A percentile compares a stretch with the other conserved stretches of the same genome.
Evolutionary conservation across 2,329 filamentous ascomycete genomes (phyloP).

Genomic region (Aspergillus oerlinghausenensis): DNA sequence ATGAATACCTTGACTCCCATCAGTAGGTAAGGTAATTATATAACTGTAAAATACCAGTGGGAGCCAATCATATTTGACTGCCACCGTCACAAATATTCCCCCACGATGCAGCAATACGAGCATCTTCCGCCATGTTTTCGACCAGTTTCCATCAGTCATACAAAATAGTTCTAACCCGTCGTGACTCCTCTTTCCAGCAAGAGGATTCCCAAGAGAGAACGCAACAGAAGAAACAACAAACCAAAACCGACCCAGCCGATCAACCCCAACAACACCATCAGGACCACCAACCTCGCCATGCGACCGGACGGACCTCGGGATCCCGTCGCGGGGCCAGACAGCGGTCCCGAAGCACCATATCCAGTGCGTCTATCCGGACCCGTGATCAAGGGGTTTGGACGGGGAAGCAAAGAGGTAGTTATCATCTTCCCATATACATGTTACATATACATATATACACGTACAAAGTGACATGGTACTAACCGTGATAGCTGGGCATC

Average conservation of each 20-base stretch:
- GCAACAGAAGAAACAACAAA: neutral
- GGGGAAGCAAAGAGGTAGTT: constrained; percentile 81
- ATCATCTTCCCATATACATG: too few relatives aligned
- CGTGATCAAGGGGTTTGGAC: constrained; percentile 88
- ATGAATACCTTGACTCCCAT: too few relatives aligned
- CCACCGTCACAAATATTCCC: neutral
- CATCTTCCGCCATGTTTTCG: neutral
- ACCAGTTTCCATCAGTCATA: neutral
- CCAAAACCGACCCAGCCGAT: neutral
- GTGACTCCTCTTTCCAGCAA: neutral
- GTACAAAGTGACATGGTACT: neutral
- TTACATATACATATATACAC: too few relatives aligned
- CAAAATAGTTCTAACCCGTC: neutral
- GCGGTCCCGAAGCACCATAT: constrained; percentile 71
- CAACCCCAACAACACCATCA: neutral
- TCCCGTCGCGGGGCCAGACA: constrained; percentile 65
- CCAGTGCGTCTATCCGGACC: constrained; percentile 79
- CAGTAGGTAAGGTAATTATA: neutral
- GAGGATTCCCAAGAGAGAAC: neutral
- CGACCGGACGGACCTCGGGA: constrained; percentile 55
- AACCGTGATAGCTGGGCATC: constrained; percentile 70
- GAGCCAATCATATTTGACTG: neutral
- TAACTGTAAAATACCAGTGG: neutral
- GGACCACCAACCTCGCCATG: constrained; percentile 27
- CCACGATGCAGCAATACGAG: neutral